Evolutionary conservation across 345 rosid species (phyloP).

Genomic region (Alliaria petiolata): DNA sequence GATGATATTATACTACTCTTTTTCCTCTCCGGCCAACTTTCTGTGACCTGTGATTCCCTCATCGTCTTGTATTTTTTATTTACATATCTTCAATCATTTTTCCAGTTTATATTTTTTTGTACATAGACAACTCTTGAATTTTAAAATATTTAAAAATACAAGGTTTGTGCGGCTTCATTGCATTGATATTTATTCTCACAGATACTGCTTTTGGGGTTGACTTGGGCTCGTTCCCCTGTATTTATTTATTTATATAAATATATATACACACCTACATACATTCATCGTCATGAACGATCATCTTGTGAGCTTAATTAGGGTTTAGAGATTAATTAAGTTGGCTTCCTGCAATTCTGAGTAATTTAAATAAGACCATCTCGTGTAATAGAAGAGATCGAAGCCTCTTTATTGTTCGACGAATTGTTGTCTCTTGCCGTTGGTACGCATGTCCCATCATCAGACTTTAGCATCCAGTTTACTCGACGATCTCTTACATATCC

Average conservation of each 20-base stretch:
- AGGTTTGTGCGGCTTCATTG: background rate
- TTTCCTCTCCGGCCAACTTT: slow-evolving; percentile 1
- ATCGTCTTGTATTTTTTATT: background rate
- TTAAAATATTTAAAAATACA: background rate
- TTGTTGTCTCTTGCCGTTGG: background rate
- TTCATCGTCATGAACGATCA: slow-evolving; percentile 4
- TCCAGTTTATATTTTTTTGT: background rate
- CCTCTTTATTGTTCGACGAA: background rate
- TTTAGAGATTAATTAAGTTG: slow-evolving; percentile 7
- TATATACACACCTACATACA: background rate
- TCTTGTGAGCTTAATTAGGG: slow-evolving; percentile 25
- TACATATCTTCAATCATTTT: slow-evolving; percentile 7
- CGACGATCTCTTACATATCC: slow-evolving; percentile 22
- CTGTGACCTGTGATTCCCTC: background rate
- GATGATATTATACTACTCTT: background rate
- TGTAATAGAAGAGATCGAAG: background rate
- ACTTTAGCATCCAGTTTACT: slow-evolving; percentile 14
- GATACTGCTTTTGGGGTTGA: slow-evolving; percentile 18
- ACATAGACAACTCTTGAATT: background rate
- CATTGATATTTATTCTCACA: slow-evolving; percentile 2
- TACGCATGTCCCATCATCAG: slow-evolving; percentile 18
- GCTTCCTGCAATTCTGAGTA: background rate
- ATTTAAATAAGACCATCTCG: background rate
- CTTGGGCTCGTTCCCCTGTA: slow-evolving; percentile 9
- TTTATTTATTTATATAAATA: background rate